Base-by-base conservation (phyloP, 441 rosid species). In the Codiaeum variegatum region DNA sequence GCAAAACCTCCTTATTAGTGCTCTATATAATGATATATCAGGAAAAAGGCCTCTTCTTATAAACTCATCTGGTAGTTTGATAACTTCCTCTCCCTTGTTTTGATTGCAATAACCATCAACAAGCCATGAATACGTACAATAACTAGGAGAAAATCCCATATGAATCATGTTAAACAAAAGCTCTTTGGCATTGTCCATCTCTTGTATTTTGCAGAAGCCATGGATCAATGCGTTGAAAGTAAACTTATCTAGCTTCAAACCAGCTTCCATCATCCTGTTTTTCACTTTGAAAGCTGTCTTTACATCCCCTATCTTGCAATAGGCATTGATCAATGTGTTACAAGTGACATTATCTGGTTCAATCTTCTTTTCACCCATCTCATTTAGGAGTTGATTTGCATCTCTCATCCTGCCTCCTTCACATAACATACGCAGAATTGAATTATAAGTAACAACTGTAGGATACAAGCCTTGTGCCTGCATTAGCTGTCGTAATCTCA, bases 311-410 rank as follows among this genome's bases (percentile, higher is more conserved):
- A 90, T 83, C 83, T 94, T 94, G 79, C 96, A 84, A 75, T 94
- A 92, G 16, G 96, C 97, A 70, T 92, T 94, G 55, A 91, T 90
- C 85, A 94, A 79, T 29, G 97, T 92, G 75, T 92, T 94, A 81
- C 97, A 94, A 0, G 99, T 94, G 61, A 91, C 71, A 74, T 85
- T 92, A 79, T 94, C 98, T 52, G 99, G 94, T 70, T 89, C 91
- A 46, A 94, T 68, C 52, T 75, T 86, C 80, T 73, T 88, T 36
- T 84, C 98, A 59, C 82, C 84, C 98, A 94, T 91, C 87, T 92
- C 97, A 74, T 74, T 85, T 79, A 92, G 80, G 36, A 94, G 86
- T 73, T 79, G 77, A 76, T 92, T 94, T 52, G 93, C 92, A 73
- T 91, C 98, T 76, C 87, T 84, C 75, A 92, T 82, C 78, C 97